Percentiles rank a stretch among this genome's conserved stretches.
phyloP scores from a whole-genome alignment of 345 rosid genomes.

The Pugionium cornutum region DNA sequence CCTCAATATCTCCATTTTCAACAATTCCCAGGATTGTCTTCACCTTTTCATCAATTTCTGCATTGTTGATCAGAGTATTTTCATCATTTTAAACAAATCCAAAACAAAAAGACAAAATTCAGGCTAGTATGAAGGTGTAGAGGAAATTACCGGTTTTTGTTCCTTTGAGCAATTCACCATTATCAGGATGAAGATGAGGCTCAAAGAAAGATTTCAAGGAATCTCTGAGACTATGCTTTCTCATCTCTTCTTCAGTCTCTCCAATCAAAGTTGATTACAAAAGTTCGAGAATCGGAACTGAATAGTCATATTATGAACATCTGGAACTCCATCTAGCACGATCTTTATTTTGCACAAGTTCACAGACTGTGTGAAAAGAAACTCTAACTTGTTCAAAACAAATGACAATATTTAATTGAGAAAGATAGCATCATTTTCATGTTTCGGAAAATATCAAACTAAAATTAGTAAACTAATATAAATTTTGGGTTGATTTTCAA shows the following conservation, averaged over 20 bases:
- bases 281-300: constrained; percentile 35
- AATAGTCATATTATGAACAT: constrained; percentile 21
- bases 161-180: constrained; percentile 74
- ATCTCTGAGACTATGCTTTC: constrained; percentile 59
- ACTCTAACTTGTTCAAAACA: constrained; percentile 27
- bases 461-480: constrained; percentile 19
- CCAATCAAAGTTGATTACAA: not conserved
- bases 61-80: constrained; percentile 27
- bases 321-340: constrained; percentile 27
- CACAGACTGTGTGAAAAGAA: constrained; percentile 18
- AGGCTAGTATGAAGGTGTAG: not conserved
- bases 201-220: constrained; percentile 77
- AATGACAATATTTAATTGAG: not conserved
- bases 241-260: constrained; percentile 49
- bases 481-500: constrained; percentile 3
- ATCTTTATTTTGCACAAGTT: constrained; percentile 22
- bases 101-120: not conserved
- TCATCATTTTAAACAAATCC: constrained; percentile 42
- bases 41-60: constrained; percentile 80
- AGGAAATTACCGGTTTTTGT: constrained; percentile 61
- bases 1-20: constrained; percentile 57
- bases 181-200: constrained; percentile 71
- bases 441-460: constrained; percentile 7
- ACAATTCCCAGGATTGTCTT: constrained; percentile 65
- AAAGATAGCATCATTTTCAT: constrained; percentile 26